Percentiles rank a stretch among this genome's conserved stretches.
phyloP scores from a whole-genome alignment of 2,329 filamentous ascomycete species.

The Cladosporium sp. region DNA sequence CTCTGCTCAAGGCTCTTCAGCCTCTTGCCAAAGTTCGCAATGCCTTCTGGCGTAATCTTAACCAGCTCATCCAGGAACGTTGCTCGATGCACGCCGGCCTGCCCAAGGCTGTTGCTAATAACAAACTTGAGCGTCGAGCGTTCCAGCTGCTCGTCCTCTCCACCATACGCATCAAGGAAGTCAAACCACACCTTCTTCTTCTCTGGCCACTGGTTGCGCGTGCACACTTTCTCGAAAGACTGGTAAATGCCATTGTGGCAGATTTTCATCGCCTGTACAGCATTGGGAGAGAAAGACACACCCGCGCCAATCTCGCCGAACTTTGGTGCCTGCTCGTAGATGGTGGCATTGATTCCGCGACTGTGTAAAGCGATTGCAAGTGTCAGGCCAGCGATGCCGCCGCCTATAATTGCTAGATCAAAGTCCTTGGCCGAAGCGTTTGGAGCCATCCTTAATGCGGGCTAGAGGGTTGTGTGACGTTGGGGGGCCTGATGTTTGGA shows the following conservation, averaged over 20 bases:
- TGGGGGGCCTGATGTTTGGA: not conserved
- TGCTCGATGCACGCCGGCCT: slow-evolving; percentile 47
- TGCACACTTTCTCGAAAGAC: slow-evolving; percentile 47
- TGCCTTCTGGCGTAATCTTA: slow-evolving; percentile 46
- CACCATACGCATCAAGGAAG: slow-evolving; percentile 40
- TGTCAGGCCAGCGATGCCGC: slow-evolving; percentile 58
- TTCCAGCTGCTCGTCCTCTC: slow-evolving; percentile 27
- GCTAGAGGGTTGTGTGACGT: not conserved
- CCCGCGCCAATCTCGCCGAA: slow-evolving; percentile 62
- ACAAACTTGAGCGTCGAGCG: slow-evolving; percentile 27
- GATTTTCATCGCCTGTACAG: slow-evolving; percentile 53
- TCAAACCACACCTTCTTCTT: slow-evolving; percentile 46
- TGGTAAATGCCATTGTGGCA: slow-evolving; percentile 49
- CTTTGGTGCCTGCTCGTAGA: slow-evolving; percentile 57
- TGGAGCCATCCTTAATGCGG: not conserved
- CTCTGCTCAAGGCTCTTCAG: slow-evolving; percentile 32
- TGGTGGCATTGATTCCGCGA: slow-evolving; percentile 45
- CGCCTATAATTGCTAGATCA: slow-evolving; percentile 50
- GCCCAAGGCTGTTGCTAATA: slow-evolving; percentile 30
- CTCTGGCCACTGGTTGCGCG: slow-evolving; percentile 39
- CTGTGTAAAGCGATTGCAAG: slow-evolving; percentile 54
- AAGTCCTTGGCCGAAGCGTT: slow-evolving; percentile 20
- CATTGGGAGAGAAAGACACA: slow-evolving; percentile 58
- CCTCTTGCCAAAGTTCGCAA: slow-evolving; percentile 36
- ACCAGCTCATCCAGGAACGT: slow-evolving; percentile 52